Evolutionary conservation across 2,329 filamentous ascomycete species (phyloP), one percentile per base, ranked within the genome.

Genomic region (Epichloe uncinata): DNA sequence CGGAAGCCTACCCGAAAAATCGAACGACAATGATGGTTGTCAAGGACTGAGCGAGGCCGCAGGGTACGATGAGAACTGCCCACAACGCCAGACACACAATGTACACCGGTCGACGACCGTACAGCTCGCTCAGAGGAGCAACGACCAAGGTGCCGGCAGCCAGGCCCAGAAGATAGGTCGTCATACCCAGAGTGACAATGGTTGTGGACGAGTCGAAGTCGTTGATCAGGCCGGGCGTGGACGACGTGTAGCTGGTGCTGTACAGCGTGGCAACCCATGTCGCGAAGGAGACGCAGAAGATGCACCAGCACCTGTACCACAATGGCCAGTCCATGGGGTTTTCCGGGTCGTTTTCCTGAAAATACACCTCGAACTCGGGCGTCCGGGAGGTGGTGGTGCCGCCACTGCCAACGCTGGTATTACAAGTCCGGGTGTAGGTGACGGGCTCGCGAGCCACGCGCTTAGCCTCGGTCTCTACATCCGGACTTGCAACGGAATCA

Each of bases 161-260:
- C 44, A 93, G 73, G 5, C 87, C 87, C 22, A 87, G 63, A 8
- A 93, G 73, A 60, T 93, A 94, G 0, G 83, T 82, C 0, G 87
- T 93, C 42, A 94, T 71, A 5, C 87, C 87, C 3, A 93, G 69
- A 0, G 86, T 85, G 0, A 82, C 75, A n/a, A 83, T 64, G 0
- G 78, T 80, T 35, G 78, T 72, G 13, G 69, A 61, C 16, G 79
- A 71, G 37, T 73, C 66, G 56, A 88, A 91, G 47, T 87, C 82
- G 13, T 72, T 63, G 59, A 80, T 78, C 64, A 94, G 78, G 0
- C 84, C 82, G 0, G 78, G 75, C 35, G 85, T 78, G 3, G 81
- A 82, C 0, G 82, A 78, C 1, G 87, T 88, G 62, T 93, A 94
- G 47, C 79, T 82, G 0, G 87, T 93, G 44, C 82, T 87, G 61